phyloP scores from a whole-genome alignment of 192 early-diverging fungal species.

The Entomortierella chlamydospora region DNA sequence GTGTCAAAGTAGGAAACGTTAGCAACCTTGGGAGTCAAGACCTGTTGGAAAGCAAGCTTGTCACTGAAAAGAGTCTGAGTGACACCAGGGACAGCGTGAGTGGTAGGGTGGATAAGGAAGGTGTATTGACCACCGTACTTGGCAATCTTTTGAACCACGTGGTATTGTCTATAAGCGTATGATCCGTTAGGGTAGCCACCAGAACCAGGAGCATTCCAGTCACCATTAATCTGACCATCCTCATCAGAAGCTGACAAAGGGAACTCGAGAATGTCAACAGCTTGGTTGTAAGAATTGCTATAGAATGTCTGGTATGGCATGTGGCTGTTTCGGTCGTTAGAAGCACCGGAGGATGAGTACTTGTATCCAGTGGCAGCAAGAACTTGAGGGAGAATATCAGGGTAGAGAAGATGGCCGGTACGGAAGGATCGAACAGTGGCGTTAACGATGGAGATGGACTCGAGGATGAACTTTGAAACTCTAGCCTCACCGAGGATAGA shows the following conservation, averaged over 20 bases:
- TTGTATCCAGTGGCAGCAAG: too few relatives aligned
- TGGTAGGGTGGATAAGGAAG: conserved; percentile 31
- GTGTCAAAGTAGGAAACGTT: conserved; percentile 29
- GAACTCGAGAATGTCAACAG: conserved; percentile 8
- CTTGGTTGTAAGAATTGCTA: too few relatives aligned
- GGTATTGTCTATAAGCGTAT: conserved; percentile 20
- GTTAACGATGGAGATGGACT: too few relatives aligned
- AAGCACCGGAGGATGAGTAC: too few relatives aligned
- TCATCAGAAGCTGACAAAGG: conserved; percentile 34
- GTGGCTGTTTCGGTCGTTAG: too few relatives aligned
- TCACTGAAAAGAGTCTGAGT: not conserved
- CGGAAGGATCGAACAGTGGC: too few relatives aligned
- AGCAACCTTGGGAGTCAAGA: conserved; percentile 5
- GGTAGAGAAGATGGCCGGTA: too few relatives aligned
- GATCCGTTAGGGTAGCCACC: conserved; percentile 8
- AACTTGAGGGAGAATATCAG: too few relatives aligned
- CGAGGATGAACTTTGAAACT: too few relatives aligned
- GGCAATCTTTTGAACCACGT: conserved; percentile 24
- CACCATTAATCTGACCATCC: conserved; percentile 29
- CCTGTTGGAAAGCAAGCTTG: conserved; percentile 28
- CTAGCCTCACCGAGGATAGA: too few relatives aligned
- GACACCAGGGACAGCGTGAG: not conserved
- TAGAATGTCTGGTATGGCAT: too few relatives aligned
- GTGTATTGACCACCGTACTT: conserved; percentile 47
- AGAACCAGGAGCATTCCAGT: conserved; percentile 16